phyloP scores from a whole-genome alignment of 2,329 filamentous ascomycete genomes.

The Colletotrichum liriopes region DNA sequence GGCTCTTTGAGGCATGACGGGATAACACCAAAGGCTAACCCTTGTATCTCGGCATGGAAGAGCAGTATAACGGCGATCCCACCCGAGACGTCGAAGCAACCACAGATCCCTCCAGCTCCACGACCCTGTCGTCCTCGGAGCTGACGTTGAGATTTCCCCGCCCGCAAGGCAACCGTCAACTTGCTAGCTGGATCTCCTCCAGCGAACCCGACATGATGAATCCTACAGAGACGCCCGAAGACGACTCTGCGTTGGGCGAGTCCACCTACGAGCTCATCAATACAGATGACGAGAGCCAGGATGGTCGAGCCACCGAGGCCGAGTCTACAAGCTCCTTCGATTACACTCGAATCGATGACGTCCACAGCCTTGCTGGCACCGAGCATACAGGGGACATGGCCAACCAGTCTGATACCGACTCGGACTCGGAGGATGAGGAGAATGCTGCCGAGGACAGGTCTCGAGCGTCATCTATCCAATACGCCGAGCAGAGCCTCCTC shows the following conservation, averaged over 20 bases:
- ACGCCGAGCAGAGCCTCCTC: slow-evolving; percentile 64
- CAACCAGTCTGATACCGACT: slow-evolving; percentile 39
- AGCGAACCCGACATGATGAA: slow-evolving; percentile 73
- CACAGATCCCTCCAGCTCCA: slow-evolving; percentile 47
- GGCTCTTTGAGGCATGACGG: slow-evolving; percentile 56
- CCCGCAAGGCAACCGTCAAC: slow-evolving; percentile 68
- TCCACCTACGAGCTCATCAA: slow-evolving; percentile 72
- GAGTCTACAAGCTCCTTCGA: slow-evolving; percentile 68
- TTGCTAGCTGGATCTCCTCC: slow-evolving; percentile 73
- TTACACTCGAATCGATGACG: slow-evolving; percentile 64
- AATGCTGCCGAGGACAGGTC: slow-evolving; percentile 47
- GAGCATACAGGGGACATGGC: slow-evolving; percentile 60
- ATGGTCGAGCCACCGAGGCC: slow-evolving; percentile 63
- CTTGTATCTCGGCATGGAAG: slow-evolving; percentile 67
- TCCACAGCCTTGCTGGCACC: slow-evolving; percentile 66
- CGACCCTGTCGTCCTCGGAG: slow-evolving; percentile 57
- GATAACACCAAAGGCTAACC: slow-evolving; percentile 51
- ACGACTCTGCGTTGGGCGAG: slow-evolving; percentile 68
- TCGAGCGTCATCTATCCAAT: slow-evolving; percentile 60
- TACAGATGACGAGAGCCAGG: slow-evolving; percentile 69
- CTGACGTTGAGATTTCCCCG: slow-evolving; percentile 71
- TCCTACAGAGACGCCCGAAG: slow-evolving; percentile 58
- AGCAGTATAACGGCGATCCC: slow-evolving; percentile 52
- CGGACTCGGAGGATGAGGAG: slow-evolving; percentile 37
- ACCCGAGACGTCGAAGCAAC: slow-evolving; percentile 33